These are phyloP conservation scores for Coprinellus micaceus DNA, from an alignment of 768 basidiomycete species.

Conservation along the genomic window DNA sequence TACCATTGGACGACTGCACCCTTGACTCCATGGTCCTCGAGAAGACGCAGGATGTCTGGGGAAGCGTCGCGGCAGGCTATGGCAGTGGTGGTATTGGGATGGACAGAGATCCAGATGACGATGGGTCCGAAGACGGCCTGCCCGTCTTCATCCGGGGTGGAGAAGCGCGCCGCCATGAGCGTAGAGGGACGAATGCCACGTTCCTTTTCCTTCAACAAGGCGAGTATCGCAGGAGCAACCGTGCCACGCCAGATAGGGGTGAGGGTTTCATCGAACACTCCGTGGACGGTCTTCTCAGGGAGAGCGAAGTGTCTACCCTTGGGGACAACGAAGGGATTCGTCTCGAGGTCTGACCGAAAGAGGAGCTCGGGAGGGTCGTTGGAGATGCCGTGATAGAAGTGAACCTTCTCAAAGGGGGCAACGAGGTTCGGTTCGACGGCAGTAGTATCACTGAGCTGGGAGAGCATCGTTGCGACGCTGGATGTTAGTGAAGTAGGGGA, in stretches of 20 bases:
- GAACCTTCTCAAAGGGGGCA: constrained; percentile 27
- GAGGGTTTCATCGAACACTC: constrained; percentile 36
- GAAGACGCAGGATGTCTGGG: constrained; percentile 32
- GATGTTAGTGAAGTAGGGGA: no score
- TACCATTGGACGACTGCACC: constrained; percentile 36
- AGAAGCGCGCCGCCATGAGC: constrained; percentile 33
- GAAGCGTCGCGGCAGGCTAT: constrained; percentile 33
- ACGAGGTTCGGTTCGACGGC: constrained; percentile 24
- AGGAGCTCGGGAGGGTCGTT: constrained; percentile 31
- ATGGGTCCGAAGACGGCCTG: constrained; percentile 29
- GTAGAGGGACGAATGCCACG: constrained; percentile 21
- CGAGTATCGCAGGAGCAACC: constrained; percentile 35
- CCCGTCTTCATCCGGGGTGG: constrained; percentile 18
- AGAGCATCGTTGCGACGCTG: no score
- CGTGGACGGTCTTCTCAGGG: constrained; percentile 34
- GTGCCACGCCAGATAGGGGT: constrained; percentile 37
- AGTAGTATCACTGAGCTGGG: constrained; percentile 7
- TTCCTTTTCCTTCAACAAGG: constrained; percentile 31
- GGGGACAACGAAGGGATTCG: constrained; percentile 27
- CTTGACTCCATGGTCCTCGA: constrained; percentile 25
- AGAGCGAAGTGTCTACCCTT: constrained; percentile 21
- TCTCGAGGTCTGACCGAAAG: constrained; percentile 28
- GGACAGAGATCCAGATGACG: constrained; percentile 35
- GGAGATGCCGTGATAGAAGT: constrained; percentile 33
- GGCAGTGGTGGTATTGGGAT: constrained; percentile 32